These are phyloP conservation scores for Termitomyces titanicus DNA, from an alignment of 768 basidiomycete species.

Conservation along the genomic window DNA sequence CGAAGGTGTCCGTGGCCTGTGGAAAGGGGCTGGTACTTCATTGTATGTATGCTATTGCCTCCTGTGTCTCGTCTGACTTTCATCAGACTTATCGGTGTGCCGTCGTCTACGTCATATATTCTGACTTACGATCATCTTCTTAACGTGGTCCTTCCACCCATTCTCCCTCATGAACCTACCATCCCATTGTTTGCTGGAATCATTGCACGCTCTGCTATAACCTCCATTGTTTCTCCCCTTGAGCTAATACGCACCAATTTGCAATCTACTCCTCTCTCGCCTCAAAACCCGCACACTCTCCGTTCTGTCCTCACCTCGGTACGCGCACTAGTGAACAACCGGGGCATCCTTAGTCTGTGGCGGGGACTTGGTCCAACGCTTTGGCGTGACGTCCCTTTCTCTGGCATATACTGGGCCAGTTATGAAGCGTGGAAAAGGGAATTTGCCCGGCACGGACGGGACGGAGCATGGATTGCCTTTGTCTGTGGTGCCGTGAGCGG, in stretches of 20 bases:
- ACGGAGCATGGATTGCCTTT: conserved; percentile 73
- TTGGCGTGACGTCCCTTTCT: conserved; percentile 98
- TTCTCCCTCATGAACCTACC: conserved; percentile 49
- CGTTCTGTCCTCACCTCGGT: conserved; percentile 69
- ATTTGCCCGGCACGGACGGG: conserved; percentile 48
- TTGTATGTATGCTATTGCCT: conserved; percentile 49
- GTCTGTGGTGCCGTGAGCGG: conserved; percentile 90
- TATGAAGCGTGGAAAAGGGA: conserved; percentile 80
- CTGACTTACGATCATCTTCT: conserved; percentile 90
- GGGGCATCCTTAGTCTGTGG: conserved; percentile 79
- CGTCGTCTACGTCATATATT: conserved; percentile 92
- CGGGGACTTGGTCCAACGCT: conserved; percentile 88
- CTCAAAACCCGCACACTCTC: conserved; percentile 71
- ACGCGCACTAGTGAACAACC: conserved; percentile 48
- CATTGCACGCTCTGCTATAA: conserved; percentile 74
- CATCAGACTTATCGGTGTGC: conserved; percentile 83
- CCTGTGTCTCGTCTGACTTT: conserved; percentile 5
- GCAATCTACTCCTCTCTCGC: conserved; percentile 77
- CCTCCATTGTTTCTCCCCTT: conserved; percentile 78
- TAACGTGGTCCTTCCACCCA: conserved; percentile 54
- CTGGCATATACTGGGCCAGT: conserved; percentile 94
- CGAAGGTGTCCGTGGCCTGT: conserved; percentile 82
- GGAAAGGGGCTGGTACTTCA: conserved; percentile 94
- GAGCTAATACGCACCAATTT: conserved; percentile 94
- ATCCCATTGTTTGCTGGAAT: conserved; percentile 82